Evolutionary conservation across 2,329 filamentous ascomycete genomes (phyloP).

Genomic region (Colletotrichum tropicicola): DNA sequence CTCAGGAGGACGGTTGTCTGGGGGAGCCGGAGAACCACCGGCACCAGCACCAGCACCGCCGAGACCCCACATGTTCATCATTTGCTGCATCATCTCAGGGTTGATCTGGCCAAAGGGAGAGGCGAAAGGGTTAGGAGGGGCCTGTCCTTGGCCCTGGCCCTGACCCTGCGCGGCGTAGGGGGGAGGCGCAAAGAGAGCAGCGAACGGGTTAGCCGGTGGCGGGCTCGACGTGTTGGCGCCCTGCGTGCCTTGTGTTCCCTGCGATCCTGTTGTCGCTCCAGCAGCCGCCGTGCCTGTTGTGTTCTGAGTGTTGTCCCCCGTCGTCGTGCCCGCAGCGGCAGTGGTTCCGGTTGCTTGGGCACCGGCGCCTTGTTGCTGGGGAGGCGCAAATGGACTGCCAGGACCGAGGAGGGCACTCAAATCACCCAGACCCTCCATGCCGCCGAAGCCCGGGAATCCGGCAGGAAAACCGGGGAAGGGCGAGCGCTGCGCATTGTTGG

Average conservation of each 20-base stretch:
- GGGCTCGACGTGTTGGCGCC: conserved; percentile 40
- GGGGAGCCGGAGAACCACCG: conserved; percentile 59
- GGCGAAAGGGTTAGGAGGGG: conserved; percentile 48
- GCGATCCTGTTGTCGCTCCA: conserved; percentile 27
- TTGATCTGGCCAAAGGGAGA: conserved; percentile 53
- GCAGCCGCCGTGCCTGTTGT: conserved; percentile 29
- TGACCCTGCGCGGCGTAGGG: conserved; percentile 42
- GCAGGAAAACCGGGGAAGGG: conserved; percentile 53
- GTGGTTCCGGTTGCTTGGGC: background rate
- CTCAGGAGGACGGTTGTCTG: conserved; percentile 89
- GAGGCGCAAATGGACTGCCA: conserved; percentile 29
- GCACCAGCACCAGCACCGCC: conserved; percentile 43
- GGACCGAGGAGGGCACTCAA: conserved; percentile 41
- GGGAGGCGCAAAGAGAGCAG: conserved; percentile 63
- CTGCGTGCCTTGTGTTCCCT: conserved; percentile 31
- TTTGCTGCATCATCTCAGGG: conserved; percentile 64
- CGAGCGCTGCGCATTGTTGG: conserved; percentile 40
- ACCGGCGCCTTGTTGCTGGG: conserved; percentile 31
- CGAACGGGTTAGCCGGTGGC: conserved; percentile 72
- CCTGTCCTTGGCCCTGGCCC: conserved; percentile 36
- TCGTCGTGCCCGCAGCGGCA: conserved; percentile 19
- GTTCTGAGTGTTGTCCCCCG: conserved; percentile 27
- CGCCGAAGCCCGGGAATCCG: conserved; percentile 30
- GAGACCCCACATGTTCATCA: conserved; percentile 59
- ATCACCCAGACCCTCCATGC: conserved; percentile 25